Evolutionary conservation across 163 green algal genomes (phyloP).

Genomic region (Scenedesmus sp.): DNA sequence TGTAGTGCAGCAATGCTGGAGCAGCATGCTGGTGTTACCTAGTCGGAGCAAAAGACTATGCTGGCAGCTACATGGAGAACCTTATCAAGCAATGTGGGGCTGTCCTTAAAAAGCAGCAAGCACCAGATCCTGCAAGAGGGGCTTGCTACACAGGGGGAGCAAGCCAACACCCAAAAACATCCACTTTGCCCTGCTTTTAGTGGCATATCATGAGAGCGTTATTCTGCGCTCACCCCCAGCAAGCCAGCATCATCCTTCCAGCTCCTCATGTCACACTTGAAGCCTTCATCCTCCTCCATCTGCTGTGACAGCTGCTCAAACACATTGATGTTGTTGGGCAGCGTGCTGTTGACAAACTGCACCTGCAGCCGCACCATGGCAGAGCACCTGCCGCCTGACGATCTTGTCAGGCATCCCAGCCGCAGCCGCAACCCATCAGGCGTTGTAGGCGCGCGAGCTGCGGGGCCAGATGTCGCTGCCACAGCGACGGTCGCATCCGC

Average conservation of each 20-base stretch:
- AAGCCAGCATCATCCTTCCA: background rate
- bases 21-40: no score
- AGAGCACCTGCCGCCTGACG: background rate
- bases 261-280: background rate
- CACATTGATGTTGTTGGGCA: background rate
- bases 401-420: background rate
- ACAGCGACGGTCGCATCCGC: background rate
- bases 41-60: no score
- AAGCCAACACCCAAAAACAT: no score
- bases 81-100: no score
- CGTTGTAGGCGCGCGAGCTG: background rate
- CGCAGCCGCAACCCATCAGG: background rate
- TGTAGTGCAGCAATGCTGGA: no score
- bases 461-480: background rate
- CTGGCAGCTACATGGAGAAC: no score
- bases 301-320: background rate
- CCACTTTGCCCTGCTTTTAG: no score
- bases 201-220: no score
- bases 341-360: background rate
- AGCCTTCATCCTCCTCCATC: background rate
- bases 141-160: no score
- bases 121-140: no score
- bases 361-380: background rate
- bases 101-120: no score
- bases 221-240: background rate